phyloP scores from a whole-genome alignment of 164 flowering plant genomes.

The Chimonanthus praecox region DNA sequence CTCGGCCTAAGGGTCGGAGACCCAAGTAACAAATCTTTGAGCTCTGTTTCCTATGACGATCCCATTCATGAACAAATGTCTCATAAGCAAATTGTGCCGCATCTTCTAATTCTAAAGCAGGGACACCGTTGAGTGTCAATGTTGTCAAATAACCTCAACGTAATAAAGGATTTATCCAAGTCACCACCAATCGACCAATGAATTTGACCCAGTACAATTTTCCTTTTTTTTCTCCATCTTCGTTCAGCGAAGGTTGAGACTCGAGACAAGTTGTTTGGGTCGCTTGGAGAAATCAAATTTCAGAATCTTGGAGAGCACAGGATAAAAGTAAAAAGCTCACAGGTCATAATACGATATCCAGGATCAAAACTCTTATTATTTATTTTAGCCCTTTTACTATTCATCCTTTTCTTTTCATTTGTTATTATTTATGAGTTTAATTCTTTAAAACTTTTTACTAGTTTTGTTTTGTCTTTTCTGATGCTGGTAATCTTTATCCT shows the following conservation, averaged over 20 bases:
- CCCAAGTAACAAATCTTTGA: conserved; percentile 26
- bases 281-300: conserved; percentile 7
- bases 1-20: conserved; percentile 32
- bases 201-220: conserved; percentile 24
- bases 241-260: conserved; percentile 40
- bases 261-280: conserved; percentile 13
- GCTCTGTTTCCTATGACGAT: conserved; percentile 15
- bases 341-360: conserved; percentile 46
- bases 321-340: conserved; percentile 44
- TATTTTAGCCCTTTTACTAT: no score
- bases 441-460: no score
- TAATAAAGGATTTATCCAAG: conserved; percentile 73
- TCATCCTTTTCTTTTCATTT: no score
- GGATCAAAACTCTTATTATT: conserved; percentile 7
- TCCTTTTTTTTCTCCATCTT: conserved; percentile 10
- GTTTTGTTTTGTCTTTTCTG: no score
- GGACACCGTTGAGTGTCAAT: conserved; percentile 56
- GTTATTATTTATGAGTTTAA: no score
- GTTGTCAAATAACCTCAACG: conserved; percentile 52
- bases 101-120: conserved; percentile 51
- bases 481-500: no score
- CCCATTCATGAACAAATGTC: conserved; percentile 44
- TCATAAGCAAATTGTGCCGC: conserved; percentile 49
- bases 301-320: conserved; percentile 34
- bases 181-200: conserved; percentile 50